These are phyloP conservation scores for Lactifluus rugatus DNA, from an alignment of 768 basidiomycete genomes.

Conservation along the genomic window DNA sequence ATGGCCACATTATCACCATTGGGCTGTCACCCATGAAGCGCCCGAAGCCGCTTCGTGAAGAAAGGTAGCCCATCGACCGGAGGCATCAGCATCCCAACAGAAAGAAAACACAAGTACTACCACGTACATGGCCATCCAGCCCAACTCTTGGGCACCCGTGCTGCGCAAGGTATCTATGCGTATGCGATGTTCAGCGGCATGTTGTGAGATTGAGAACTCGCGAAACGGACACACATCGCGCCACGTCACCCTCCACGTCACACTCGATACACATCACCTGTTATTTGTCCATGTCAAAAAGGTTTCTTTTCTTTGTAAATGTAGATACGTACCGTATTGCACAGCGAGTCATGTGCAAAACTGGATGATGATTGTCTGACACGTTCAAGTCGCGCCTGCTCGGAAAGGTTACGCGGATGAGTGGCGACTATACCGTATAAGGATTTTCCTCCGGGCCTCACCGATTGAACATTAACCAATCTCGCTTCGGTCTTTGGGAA, in stretches of 20 bases:
- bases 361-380: background rate
- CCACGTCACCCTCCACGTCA: conserved; percentile 7
- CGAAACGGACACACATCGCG: conserved; percentile 5
- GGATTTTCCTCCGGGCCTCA: background rate
- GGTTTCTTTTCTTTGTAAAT: background rate
- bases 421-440: background rate
- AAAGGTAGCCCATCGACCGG: background rate
- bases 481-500: background rate
- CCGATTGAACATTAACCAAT: background rate
- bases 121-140: conserved; percentile 24
- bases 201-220: background rate
- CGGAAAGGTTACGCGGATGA: background rate
- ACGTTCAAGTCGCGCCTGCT: background rate
- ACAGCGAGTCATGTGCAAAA: conserved; percentile 1
- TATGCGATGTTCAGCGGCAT: background rate
- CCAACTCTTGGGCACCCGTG: conserved; percentile 9
- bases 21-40: conserved; percentile 41
- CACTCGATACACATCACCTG: conserved; percentile 15
- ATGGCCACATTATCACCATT: conserved; percentile 72
- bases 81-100: background rate
- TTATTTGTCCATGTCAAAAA: background rate
- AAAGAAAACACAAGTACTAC: background rate
- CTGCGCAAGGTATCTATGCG: conserved; percentile 20
- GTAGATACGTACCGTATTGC: background rate
- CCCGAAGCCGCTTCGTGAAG: conserved; percentile 45